Percentiles rank a stretch among this genome's conserved stretches.
Evolutionary conservation across 2,329 filamentous ascomycete genomes (phyloP).

Genomic region (Mycocentrospora acerina): DNA sequence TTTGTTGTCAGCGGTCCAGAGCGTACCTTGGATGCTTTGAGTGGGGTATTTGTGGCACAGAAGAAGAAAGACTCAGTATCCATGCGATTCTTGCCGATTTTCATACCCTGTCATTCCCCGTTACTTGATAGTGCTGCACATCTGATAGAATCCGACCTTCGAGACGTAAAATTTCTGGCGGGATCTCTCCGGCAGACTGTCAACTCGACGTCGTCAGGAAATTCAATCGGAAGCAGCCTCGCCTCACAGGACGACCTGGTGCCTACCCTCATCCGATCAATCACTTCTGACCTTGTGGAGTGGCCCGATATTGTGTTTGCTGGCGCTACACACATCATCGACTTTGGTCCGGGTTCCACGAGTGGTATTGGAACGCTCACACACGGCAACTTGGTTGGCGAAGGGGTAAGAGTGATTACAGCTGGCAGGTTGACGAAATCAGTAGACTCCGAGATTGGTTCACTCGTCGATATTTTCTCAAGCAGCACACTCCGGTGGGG

Average conservation of each 20-base stretch:
- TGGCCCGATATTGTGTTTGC: slow-evolving; percentile 21
- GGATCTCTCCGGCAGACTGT: slow-evolving; percentile 17
- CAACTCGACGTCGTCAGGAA: slow-evolving; percentile 16
- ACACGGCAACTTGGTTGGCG: slow-evolving; percentile 15
- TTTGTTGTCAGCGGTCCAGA: slow-evolving; percentile 34
- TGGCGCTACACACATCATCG: slow-evolving; percentile 16
- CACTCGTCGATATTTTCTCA: no score
- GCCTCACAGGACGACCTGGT: slow-evolving; percentile 15
- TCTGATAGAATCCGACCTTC: slow-evolving; percentile 13
- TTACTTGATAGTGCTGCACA: slow-evolving; percentile 26
- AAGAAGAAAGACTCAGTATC: slow-evolving; percentile 26
- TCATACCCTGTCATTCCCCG: slow-evolving; percentile 44
- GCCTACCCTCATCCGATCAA: slow-evolving; percentile 15
- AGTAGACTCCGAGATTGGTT: not conserved
- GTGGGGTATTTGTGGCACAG: slow-evolving; percentile 24
- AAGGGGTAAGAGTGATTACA: slow-evolving; percentile 17
- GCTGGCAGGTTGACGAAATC: no score
- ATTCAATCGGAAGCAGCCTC: no score
- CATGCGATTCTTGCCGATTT: slow-evolving; percentile 45
- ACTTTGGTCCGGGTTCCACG: slow-evolving; percentile 24
- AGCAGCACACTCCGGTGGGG: no score
- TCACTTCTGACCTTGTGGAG: slow-evolving; percentile 19
- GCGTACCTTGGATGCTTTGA: slow-evolving; percentile 30
- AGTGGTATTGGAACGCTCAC: slow-evolving; percentile 19
- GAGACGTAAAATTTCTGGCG: slow-evolving; percentile 16